Conservation (phyloP, 1,284 basidiomycete species). For the Kwoniella shivajii region DNA sequence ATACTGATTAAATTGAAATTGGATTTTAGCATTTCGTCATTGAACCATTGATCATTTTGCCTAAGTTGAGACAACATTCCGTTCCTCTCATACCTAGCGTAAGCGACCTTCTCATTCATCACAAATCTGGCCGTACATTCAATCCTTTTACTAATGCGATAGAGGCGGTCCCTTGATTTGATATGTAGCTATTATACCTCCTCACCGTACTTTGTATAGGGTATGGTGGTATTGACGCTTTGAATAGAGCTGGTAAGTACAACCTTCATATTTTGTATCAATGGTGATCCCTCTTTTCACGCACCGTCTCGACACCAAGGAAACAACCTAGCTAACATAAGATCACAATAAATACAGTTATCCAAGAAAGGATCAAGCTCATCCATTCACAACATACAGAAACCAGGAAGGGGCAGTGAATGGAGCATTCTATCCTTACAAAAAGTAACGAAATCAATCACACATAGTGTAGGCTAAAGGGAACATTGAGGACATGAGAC, state of each 20-base stretch:
- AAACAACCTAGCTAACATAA: neutral
- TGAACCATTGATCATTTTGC: conserved; percentile 20
- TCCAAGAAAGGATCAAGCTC: conserved; percentile 11
- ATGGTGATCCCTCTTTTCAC: too few relatives aligned
- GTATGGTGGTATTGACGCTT: conserved; percentile 38
- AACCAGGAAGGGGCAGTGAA: conserved; percentile 11
- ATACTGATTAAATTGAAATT: too few relatives aligned
- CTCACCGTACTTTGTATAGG: conserved; percentile 33
- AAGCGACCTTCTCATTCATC: conserved; percentile 6
- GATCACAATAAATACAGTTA: neutral
- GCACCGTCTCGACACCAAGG: too few relatives aligned
- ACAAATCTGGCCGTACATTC: too few relatives aligned
- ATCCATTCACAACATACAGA: conserved; percentile 7
- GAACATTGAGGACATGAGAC: too few relatives aligned
- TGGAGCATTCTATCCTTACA: too few relatives aligned
- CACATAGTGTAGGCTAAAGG: too few relatives aligned
- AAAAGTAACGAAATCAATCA: too few relatives aligned
- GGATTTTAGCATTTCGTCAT: conserved; percentile 23
- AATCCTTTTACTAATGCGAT: too few relatives aligned
- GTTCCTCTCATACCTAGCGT: conserved; percentile 22
- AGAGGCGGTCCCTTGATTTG: too few relatives aligned
- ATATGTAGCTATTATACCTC: conserved; percentile 32
- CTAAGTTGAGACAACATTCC: conserved; percentile 15
- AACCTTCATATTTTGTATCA: neutral
- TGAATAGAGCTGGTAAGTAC: conserved; percentile 42